Percentiles rank a stretch among this genome's conserved stretches.
Conservation (phyloP, 192 early-diverging fungal genomes). For the Podila horticola region DNA sequence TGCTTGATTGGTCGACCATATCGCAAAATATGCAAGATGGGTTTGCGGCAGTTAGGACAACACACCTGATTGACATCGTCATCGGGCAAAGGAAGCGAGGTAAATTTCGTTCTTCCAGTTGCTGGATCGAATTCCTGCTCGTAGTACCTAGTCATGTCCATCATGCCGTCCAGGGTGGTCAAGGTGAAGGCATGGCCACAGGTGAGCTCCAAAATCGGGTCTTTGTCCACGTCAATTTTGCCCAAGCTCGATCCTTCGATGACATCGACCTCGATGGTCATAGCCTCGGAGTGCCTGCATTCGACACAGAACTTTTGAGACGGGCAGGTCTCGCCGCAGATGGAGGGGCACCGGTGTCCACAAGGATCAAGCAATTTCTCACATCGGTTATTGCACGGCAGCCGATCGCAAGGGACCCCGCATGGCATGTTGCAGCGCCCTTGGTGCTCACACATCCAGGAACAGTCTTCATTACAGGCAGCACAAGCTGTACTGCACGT, state of each 20-base stretch:
- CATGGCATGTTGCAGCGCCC: no score
- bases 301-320: no score
- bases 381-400: conserved; percentile 67
- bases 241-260: conserved; percentile 33
- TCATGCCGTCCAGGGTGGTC: conserved; percentile 59
- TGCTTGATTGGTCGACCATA: conserved; percentile 51
- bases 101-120: conserved; percentile 9
- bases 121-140: background rate
- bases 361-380: conserved; percentile 54
- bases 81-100: conserved; percentile 12
- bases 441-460: conserved; percentile 63
- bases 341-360: conserved; percentile 53
- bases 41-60: conserved; percentile 56
- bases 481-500: conserved; percentile 52
- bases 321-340: no score
- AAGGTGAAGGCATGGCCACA: conserved; percentile 68
- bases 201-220: conserved; percentile 54
- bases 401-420: conserved; percentile 64
- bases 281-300: conserved; percentile 23
- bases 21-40: conserved; percentile 43
- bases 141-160: conserved; percentile 58
- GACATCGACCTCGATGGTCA: conserved; percentile 35
- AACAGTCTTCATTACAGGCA: conserved; percentile 57
- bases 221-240: conserved; percentile 55
- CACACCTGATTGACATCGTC: conserved; percentile 19